Conservation (phyloP, 441 rosid genomes). For the Corymbia citriodora region DNA sequence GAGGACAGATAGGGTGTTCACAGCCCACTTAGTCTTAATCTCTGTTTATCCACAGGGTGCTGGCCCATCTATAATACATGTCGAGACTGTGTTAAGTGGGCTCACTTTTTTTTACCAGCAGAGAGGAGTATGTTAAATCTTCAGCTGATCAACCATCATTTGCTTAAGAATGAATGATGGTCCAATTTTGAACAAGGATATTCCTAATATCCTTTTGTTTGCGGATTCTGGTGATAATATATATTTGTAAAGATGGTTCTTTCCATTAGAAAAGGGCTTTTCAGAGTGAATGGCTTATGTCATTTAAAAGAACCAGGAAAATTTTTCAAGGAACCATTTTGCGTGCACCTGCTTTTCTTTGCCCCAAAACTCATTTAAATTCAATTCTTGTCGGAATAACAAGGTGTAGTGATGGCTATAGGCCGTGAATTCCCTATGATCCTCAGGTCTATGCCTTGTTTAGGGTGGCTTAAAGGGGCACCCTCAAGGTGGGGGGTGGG, state of each 20-base stretch:
- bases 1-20: background rate
- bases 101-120: background rate
- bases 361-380: background rate
- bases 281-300: background rate
- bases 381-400: background rate
- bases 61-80: background rate
- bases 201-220: background rate
- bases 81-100: background rate
- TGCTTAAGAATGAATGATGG: background rate
- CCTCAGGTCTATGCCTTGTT: background rate
- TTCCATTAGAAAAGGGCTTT: background rate
- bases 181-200: background rate
- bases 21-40: background rate
- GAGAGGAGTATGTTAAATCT: accelerated
- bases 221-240: background rate
- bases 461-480: background rate
- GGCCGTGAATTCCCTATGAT: accelerated
- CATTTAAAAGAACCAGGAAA: background rate
- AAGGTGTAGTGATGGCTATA: background rate
- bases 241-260: background rate
- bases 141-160: background rate
- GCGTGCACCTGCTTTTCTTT: background rate
- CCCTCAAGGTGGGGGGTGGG: too few relatives aligned
- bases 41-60: background rate
- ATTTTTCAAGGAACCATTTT: background rate